A percentile compares a stretch with the other conserved stretches of the same genome.
Evolutionary conservation across 768 basidiomycete species (phyloP).

Genomic region (Rhodotorula diobovata): DNA sequence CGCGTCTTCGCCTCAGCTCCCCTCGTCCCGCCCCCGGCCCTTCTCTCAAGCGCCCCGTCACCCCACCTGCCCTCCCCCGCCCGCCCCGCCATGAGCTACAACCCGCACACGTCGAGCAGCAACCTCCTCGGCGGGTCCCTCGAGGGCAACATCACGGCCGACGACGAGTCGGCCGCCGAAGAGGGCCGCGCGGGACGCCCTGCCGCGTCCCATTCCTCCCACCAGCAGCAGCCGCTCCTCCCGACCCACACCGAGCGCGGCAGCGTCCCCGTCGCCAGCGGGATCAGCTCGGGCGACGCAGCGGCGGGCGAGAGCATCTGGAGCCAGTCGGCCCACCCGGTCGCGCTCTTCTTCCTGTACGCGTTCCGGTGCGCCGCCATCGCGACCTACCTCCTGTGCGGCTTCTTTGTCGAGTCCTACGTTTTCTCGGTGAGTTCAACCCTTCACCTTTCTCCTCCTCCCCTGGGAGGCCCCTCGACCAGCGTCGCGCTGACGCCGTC

Average conservation of each 20-base stretch:
- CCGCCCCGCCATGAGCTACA: slow-evolving; percentile 23
- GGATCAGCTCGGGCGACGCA: not conserved
- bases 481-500: not conserved
- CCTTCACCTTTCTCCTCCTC: slow-evolving; percentile 43
- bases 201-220: not conserved
- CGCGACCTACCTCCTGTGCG: slow-evolving; percentile 85
- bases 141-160: slow-evolving; percentile 28
- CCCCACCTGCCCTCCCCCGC: not conserved
- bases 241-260: not conserved
- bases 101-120: slow-evolving; percentile 18
- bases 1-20: not conserved
- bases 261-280: not conserved
- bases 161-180: slow-evolving; percentile 20
- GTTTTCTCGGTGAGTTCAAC: slow-evolving; percentile 87
- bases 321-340: slow-evolving; percentile 50
- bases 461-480: no score
- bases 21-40: not conserved
- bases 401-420: slow-evolving; percentile 58
- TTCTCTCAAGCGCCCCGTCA: no score
- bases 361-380: slow-evolving; percentile 85
- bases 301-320: slow-evolving; percentile 7
- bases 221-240: not conserved
- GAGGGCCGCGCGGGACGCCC: slow-evolving; percentile 1
- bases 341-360: slow-evolving; percentile 80
- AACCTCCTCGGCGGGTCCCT: slow-evolving; percentile 20